Evolutionary conservation across 805 yeast species (phyloP).

Genomic region (Ogataea polymorpha): DNA sequence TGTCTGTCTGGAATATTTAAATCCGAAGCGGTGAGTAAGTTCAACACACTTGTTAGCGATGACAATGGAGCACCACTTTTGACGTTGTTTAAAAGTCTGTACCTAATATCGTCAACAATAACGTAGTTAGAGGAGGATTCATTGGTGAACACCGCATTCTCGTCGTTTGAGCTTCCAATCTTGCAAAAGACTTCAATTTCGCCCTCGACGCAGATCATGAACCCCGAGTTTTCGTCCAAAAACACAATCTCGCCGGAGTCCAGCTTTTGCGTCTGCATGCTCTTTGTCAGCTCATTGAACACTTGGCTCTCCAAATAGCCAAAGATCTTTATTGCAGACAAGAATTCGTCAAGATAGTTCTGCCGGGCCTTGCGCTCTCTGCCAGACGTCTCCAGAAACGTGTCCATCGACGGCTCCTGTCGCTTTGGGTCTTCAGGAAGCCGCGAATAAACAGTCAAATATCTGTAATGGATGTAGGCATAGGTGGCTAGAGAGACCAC

Average conservation of each 20-base stretch:
- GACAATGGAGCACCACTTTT: conserved; percentile 84
- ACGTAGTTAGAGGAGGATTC: conserved; percentile 40
- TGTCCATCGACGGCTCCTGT: conserved; percentile 44
- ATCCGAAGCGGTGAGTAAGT: conserved; percentile 47
- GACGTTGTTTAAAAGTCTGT: conserved; percentile 75
- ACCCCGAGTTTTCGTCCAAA: conserved; percentile 68
- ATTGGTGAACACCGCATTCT: conserved; percentile 24
- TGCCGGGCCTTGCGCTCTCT: conserved; percentile 42
- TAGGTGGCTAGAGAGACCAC: conserved; percentile 36
- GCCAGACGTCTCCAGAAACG: conserved; percentile 39
- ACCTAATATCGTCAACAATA: conserved; percentile 53
- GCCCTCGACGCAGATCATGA: conserved; percentile 92
- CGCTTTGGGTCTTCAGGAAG: conserved; percentile 44
- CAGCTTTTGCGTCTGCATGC: conserved; percentile 84
- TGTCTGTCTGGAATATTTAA: not conserved
- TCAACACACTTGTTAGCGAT: conserved; percentile 74
- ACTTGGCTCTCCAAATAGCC: conserved; percentile 90
- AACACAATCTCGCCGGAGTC: conserved; percentile 73
- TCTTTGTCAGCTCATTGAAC: conserved; percentile 87
- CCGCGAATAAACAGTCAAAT: conserved; percentile 61
- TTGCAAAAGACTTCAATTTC: conserved; percentile 73
- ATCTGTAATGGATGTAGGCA: conserved; percentile 57
- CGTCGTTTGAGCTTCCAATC: conserved; percentile 34
- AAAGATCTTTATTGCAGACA: conserved; percentile 87
- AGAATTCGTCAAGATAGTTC: conserved; percentile 82